phyloP scores from a whole-genome alignment of 495 filamentous ascomycete genomes.

The Podospora comata region DNA sequence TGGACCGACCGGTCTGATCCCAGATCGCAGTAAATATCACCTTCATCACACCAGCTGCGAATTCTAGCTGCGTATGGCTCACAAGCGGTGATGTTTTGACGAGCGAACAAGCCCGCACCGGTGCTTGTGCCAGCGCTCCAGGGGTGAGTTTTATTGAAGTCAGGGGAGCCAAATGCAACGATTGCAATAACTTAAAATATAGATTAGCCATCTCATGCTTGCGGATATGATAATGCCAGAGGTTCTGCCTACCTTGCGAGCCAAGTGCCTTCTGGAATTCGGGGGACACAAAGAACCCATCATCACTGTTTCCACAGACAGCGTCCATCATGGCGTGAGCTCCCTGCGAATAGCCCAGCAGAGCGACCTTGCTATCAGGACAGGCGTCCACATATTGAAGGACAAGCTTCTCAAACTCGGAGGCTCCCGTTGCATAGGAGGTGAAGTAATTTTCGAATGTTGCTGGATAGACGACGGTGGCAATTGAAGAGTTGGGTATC shows the following conservation, averaged over 20 bases:
- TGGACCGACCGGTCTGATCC: constrained; percentile 17
- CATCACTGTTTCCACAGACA: constrained; percentile 4
- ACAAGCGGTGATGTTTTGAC: constrained; percentile 20
- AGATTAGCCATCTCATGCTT: not conserved
- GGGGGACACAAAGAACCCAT: not conserved
- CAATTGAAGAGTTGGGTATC: constrained; percentile 18
- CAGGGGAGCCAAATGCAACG: constrained; percentile 28
- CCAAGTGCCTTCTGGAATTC: not conserved
- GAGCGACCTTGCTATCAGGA: constrained; percentile 28
- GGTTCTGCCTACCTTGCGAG: not conserved
- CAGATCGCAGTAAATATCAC: constrained; percentile 32
- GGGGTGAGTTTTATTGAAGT: constrained; percentile 13
- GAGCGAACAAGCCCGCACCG: constrained; percentile 21
- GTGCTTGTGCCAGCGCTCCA: constrained; percentile 27
- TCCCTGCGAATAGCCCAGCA: constrained; percentile 34
- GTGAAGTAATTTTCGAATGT: constrained; percentile 16
- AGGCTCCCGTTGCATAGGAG: constrained; percentile 21
- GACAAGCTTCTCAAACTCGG: constrained; percentile 21
- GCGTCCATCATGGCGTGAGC: constrained; percentile 16
- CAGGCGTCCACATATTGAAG: constrained; percentile 21
- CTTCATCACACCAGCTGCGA: constrained; percentile 26
- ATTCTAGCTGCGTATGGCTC: constrained; percentile 19
- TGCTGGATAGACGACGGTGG: constrained; percentile 23
- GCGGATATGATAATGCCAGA: not conserved
- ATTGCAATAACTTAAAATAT: constrained; percentile 23